These are phyloP conservation scores for Sisymbrium irio DNA, from an alignment of 345 rosid genomes.

Conservation along the genomic window DNA sequence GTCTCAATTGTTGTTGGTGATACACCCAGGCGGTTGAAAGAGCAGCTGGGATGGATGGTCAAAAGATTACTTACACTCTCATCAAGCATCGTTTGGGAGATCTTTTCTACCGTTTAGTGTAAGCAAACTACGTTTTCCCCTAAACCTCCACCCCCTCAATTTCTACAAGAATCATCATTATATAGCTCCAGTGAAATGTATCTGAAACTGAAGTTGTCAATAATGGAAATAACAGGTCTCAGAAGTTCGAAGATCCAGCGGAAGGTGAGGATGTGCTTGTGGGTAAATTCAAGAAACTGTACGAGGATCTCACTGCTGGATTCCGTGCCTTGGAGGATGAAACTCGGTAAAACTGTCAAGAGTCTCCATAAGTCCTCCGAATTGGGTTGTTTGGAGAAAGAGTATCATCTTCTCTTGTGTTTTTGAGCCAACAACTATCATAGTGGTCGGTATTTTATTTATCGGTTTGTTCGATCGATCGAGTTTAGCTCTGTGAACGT, in stretches of 20 bases:
- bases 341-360: constrained; percentile 60
- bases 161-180: background rate
- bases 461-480: constrained; percentile 21
- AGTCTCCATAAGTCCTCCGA: background rate
- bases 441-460: constrained; percentile 35
- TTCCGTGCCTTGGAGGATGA: constrained; percentile 98
- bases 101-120: constrained; percentile 95
- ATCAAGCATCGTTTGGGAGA: constrained; percentile 98
- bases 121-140: constrained; percentile 27
- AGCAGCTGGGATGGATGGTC: constrained; percentile 99
- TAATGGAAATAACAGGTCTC: constrained; percentile 56
- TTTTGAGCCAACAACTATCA: constrained; percentile 36
- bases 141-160: background rate
- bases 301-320: constrained; percentile 84
- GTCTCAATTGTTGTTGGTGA: background rate
- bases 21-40: constrained; percentile 87
- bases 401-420: constrained; percentile 27
- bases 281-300: constrained; percentile 77
- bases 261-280: constrained; percentile 92
- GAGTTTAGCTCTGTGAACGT: constrained; percentile 30
- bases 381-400: constrained; percentile 25
- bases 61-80: constrained; percentile 87
- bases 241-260: constrained; percentile 98
- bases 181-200: background rate
- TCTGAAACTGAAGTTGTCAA: background rate